Conservation (phyloP, 192 early-diverging fungal species). For the Chytriomyces hyalinus region DNA sequence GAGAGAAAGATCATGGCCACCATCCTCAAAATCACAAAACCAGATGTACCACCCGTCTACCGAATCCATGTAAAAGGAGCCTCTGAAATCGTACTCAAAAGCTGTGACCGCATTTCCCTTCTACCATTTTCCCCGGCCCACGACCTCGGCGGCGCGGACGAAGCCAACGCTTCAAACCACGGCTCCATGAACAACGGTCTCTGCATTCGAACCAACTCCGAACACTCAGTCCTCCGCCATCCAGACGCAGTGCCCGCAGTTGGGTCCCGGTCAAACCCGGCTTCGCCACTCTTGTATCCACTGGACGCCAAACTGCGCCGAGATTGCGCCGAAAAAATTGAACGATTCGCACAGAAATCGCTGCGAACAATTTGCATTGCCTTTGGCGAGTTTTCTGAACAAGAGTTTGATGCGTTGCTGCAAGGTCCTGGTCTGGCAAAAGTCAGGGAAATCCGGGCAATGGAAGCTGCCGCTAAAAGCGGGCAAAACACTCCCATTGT, state of each 20-base stretch:
- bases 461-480: conserved; percentile 7
- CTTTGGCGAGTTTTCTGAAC: conserved; percentile 45
- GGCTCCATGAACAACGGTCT: not conserved
- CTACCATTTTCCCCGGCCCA: conserved; percentile 18
- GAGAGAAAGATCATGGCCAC: conserved; percentile 94
- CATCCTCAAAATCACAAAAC: conserved; percentile 62
- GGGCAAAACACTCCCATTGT: conserved; percentile 41
- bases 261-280: conserved; percentile 25
- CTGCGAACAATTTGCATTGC: conserved; percentile 90
- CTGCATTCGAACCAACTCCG: not conserved
- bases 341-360: conserved; percentile 73
- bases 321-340: conserved; percentile 57
- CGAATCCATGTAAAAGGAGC: conserved; percentile 95
- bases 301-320: conserved; percentile 15
- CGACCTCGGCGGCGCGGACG: not conserved
- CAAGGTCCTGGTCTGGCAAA: conserved; percentile 11
- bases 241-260: conserved; percentile 28
- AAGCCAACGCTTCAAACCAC: not conserved
- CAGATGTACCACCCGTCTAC: conserved; percentile 29
- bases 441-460: not conserved
- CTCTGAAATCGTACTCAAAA: conserved; percentile 34
- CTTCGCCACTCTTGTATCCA: conserved; percentile 5
- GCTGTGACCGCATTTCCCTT: conserved; percentile 22
- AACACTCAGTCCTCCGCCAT: conserved; percentile 8
- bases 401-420: conserved; percentile 20